These are phyloP conservation scores for Nicotiana rustica DNA, from an alignment of 305 asterid genomes.

Conservation along the genomic window DNA sequence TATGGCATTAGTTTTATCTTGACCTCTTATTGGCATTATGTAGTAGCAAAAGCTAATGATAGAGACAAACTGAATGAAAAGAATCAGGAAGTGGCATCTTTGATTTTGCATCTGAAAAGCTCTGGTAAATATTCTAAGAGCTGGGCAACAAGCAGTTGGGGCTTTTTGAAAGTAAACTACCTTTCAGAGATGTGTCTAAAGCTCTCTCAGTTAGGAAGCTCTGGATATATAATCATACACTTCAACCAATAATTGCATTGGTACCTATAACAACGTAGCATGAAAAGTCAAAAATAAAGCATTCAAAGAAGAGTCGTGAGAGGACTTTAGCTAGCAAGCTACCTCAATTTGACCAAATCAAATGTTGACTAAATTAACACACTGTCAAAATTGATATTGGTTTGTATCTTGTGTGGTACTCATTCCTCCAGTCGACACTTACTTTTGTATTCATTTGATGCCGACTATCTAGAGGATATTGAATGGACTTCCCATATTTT, in stretches of 20 bases:
- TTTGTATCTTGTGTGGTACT: neutral
- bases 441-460: neutral
- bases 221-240: neutral
- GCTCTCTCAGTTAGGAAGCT: neutral
- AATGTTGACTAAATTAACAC: neutral
- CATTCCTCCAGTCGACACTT: no score
- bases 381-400: neutral
- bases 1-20: neutral
- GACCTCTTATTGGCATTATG: neutral
- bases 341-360: neutral
- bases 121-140: neutral
- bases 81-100: neutral
- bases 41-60: neutral
- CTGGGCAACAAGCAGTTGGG: neutral
- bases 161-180: neutral
- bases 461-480: neutral
- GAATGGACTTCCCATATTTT: neutral
- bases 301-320: no score
- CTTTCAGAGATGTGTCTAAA: neutral
- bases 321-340: neutral
- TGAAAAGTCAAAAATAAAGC: no score
- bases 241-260: no score
- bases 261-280: no score
- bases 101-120: constrained; percentile 27
- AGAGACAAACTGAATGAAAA: constrained; percentile 6